Conservation (phyloP, 2,329 filamentous ascomycete genomes). For the Nakataea oryzae region DNA sequence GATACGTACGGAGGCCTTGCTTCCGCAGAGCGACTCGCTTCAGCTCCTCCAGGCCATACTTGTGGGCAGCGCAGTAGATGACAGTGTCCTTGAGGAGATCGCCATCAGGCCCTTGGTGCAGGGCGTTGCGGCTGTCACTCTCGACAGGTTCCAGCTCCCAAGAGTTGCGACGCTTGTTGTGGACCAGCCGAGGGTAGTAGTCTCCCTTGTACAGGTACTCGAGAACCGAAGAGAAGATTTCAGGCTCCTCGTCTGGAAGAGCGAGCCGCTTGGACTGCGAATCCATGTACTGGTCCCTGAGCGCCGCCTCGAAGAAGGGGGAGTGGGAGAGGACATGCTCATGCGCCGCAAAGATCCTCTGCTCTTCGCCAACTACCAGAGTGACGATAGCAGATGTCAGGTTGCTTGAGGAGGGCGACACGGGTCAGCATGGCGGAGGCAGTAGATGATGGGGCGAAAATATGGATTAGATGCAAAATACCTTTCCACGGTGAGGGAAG, state of each 20-base stretch:
- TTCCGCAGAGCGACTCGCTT: slow-evolving; percentile 80
- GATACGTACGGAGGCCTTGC: slow-evolving; percentile 63
- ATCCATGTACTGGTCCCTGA: slow-evolving; percentile 53
- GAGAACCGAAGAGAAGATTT: slow-evolving; percentile 81
- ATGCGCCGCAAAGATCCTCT: slow-evolving; percentile 84
- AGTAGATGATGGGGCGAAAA: neutral
- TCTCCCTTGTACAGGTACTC: slow-evolving; percentile 93
- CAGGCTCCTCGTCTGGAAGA: slow-evolving; percentile 76
- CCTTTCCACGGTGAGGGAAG: neutral
- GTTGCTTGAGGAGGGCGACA: slow-evolving; percentile 26
- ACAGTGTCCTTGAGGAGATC: slow-evolving; percentile 79
- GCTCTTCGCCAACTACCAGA: slow-evolving; percentile 67
- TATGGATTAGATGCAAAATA: neutral
- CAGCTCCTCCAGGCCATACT: slow-evolving; percentile 72
- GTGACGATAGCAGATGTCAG: slow-evolving; percentile 65
- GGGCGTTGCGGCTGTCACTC: slow-evolving; percentile 42
- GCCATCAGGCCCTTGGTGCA: slow-evolving; percentile 52
- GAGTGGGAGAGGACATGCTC: slow-evolving; percentile 73
- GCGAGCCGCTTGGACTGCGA: slow-evolving; percentile 60
- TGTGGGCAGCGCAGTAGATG: slow-evolving; percentile 81
- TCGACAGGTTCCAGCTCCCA: slow-evolving; percentile 67
- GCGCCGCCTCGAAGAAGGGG: slow-evolving; percentile 63
- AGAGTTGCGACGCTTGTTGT: slow-evolving; percentile 69
- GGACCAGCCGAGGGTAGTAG: slow-evolving; percentile 74
- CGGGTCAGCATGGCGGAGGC: neutral